A percentile compares a stretch with the other conserved stretches of the same genome.
These are phyloP conservation scores for Platanus orientalis DNA, from an alignment of 164 flowering plant species.

Conservation along the genomic window DNA sequence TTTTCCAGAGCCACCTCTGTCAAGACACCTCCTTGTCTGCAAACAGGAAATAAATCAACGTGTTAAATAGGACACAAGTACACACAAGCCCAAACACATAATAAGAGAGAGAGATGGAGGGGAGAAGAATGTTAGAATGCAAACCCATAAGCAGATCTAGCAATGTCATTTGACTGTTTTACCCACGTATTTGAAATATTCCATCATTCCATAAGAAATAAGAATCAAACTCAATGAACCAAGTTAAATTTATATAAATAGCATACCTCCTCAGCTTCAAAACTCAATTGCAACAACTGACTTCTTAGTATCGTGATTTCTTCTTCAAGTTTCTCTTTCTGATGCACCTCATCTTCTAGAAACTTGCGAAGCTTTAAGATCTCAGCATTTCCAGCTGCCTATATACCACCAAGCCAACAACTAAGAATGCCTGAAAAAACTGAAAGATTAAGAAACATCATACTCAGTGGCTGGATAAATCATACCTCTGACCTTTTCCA, in stretches of 20 bases:
- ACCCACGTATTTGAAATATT: too few species aligned
- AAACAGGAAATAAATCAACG: slow-evolving; percentile 9
- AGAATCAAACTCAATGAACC: not conserved
- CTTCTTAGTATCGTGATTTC: slow-evolving; percentile 64
- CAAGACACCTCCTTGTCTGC: slow-evolving; percentile 73
- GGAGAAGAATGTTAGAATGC: too few species aligned
- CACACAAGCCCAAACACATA: too few species aligned
- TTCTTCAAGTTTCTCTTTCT: slow-evolving; percentile 78
- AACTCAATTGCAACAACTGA: slow-evolving; percentile 78
- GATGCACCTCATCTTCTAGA: slow-evolving; percentile 72
- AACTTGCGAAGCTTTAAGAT: slow-evolving; percentile 56
- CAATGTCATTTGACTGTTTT: too few species aligned
- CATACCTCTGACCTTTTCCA: slow-evolving; percentile 73
- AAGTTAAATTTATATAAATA: not conserved
- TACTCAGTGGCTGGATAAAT: not conserved
- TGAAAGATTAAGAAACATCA: slow-evolving; percentile 4
- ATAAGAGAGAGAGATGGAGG: too few species aligned
- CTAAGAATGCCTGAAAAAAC: not conserved
- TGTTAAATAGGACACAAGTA: too few species aligned
- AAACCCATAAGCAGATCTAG: too few species aligned
- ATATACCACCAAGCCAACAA: not conserved
- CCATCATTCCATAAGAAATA: not conserved
- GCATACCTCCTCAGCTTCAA: slow-evolving; percentile 89
- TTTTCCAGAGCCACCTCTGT: slow-evolving; percentile 45
- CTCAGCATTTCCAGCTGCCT: slow-evolving; percentile 70